Base-by-base conservation (phyloP, 768 basidiomycete species). In the Agrocybe praecox region DNA sequence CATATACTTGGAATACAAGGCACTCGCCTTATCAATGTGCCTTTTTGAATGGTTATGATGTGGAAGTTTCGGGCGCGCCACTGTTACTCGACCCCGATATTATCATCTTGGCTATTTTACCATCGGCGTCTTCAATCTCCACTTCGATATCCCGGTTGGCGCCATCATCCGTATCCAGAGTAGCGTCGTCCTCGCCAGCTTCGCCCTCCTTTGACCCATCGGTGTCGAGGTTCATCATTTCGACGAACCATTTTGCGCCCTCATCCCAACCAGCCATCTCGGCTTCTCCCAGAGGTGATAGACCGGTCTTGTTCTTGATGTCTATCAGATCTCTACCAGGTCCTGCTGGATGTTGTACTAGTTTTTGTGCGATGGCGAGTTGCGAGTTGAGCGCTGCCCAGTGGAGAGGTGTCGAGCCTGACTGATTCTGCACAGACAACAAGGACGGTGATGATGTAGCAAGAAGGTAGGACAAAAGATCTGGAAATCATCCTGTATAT, bases 321-420 rank as follows among this genome's bases (percentile, higher is more conserved):
- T 89, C 93, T 64, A 93, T 94, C 60, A 88, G 72, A 65, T 80
- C 79, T 23, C 80, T 69, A 1, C 94, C 86, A 1, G 87, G 86
- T 0, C 88, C 88, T 19, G 62, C 65, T 0, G 81, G 73, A 61
- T 78, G 80, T 50, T 77, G 70, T 11, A 93, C 82, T 26, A 94
- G 82, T 33, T 75, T 77, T 67, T 87, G 79, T 1, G 81, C 79
- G 46, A 86, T 67, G 7, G 72, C 67, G 2, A 96, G 81, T 62
- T 96, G 95, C 2, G 81, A 76, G 69, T 97, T 98, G 40, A 94
- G 70, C 2, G 90, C 85, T 0, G 95, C 94, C 95, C 95, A 97
- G 66, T 98, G 96, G 6, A 97, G 73, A 7, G 96, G 81, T 2
- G 92, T 96, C 22, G 95, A 96, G 50, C 85, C 80, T 0, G 90